Evolutionary conservation across 2,329 filamentous ascomycete species (phyloP).

Genomic region (Pezicula radicicola): DNA sequence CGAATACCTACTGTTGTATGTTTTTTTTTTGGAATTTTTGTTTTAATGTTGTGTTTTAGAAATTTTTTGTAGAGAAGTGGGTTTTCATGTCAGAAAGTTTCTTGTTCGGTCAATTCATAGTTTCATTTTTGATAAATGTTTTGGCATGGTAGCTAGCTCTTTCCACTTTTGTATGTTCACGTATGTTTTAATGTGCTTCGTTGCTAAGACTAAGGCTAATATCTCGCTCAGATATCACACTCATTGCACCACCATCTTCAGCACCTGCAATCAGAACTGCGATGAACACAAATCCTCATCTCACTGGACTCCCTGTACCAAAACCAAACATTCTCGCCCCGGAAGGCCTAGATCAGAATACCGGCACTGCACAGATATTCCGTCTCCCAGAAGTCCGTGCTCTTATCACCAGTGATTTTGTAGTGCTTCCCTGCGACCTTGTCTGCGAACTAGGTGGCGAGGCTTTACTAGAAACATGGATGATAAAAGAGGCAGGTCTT

Average conservation of each 20-base stretch:
- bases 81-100: too few relatives aligned
- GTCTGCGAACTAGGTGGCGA: slow-evolving; percentile 87
- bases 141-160: too few relatives aligned
- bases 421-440: slow-evolving; percentile 89
- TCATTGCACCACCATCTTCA: slow-evolving; percentile 63
- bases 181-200: background rate
- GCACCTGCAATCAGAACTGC: slow-evolving; percentile 65
- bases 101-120: too few relatives aligned
- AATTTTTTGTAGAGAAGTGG: background rate
- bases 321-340: slow-evolving; percentile 76
- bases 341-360: slow-evolving; percentile 72
- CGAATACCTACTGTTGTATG: slow-evolving; percentile 9
- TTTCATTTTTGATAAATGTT: too few relatives aligned
- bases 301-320: slow-evolving; percentile 71
- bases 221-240: slow-evolving; percentile 50
- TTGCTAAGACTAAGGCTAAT: slow-evolving; percentile 11
- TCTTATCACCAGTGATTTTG: slow-evolving; percentile 80
- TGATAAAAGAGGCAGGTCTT: slow-evolving; percentile 76
- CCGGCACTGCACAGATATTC: slow-evolving; percentile 85
- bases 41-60: background rate
- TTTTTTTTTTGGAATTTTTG: background rate
- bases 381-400: slow-evolving; percentile 77
- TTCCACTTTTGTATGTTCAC: background rate
- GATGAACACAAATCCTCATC: slow-evolving; percentile 72
- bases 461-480: slow-evolving; percentile 84